Conservation (phyloP, 1,139 yeast species). For the Nakaseomyces uthaithaninus region DNA sequence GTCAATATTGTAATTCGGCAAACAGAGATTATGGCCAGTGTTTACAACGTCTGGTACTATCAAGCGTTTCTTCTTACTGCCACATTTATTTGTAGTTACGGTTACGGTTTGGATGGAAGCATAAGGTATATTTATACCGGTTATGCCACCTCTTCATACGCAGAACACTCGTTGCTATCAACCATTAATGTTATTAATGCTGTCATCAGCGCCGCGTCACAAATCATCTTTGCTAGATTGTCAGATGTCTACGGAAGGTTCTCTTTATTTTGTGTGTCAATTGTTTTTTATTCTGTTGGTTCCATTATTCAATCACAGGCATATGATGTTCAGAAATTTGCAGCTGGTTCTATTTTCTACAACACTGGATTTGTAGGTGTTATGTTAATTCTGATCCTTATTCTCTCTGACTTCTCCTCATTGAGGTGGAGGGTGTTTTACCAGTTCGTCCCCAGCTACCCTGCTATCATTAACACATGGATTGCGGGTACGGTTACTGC, state of each 20-base stretch:
- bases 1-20: not conserved
- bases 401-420: conserved; percentile 57
- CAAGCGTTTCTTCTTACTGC: not conserved
- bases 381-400: conserved; percentile 46
- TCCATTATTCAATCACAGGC: conserved; percentile 66
- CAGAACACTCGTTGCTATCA: conserved; percentile 51
- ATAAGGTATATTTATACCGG: conserved; percentile 43
- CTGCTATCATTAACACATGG: conserved; percentile 73
- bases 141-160: conserved; percentile 50
- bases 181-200: conserved; percentile 56
- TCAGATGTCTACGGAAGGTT: conserved; percentile 67
- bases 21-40: not conserved
- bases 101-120: conserved; percentile 54
- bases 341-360: conserved; percentile 67
- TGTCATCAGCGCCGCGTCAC: conserved; percentile 66
- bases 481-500: conserved; percentile 50
- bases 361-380: conserved; percentile 66
- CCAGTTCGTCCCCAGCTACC: conserved; percentile 58
- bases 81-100: conserved; percentile 30
- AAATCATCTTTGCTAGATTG: conserved; percentile 60
- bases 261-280: conserved; percentile 45
- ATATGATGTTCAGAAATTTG: conserved; percentile 52
- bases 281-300: conserved; percentile 58
- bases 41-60: not conserved
- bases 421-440: conserved; percentile 63